Base-by-base conservation (phyloP, 352 stramenopile species). In the Blastocystis sp. region DNA sequence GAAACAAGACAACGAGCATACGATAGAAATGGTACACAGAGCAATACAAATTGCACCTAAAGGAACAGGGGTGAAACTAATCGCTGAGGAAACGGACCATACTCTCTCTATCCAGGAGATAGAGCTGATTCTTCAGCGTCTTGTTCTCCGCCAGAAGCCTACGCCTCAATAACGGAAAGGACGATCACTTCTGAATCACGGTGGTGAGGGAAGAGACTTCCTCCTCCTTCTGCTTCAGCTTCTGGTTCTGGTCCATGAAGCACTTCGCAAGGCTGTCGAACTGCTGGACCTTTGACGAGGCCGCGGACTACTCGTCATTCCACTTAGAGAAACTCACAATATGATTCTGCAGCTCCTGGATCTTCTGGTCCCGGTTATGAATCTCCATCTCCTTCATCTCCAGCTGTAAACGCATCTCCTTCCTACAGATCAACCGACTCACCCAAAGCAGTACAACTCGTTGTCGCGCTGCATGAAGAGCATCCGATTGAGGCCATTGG, bases 171-270 rank as follows among this genome's bases (percentile, higher is more conserved):
- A 14, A 3, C 45, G 2, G 14, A 3, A 38, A 19, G 11, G 10
- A 84, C 6, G 10, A 17, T 19, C 34, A 84, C 74, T 52, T 84
- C 52, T 84, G 74, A 69, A 84, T 45, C 2, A 84, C 74, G 45
- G 74, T 84, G 9, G 74, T 70, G 19, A 84, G 24, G 11, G 54
- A 68, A 9, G 48, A 69, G 4, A 84, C 34, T 70, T 84, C 74
- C n/a, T 84, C 74, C 38, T 84, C 74, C 48, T 84, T 84, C 52
- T 54, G 38, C 48, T 84, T 84, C 28, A 84, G 60, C 24, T 70
- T 84, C 48, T 19, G 19, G 52, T 84, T 84, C 54, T 84, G 74
- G 43, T 84, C 74, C 74, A 84, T 68, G 34, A 84, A 84, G 38
- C 34, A 42, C 48, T 69, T 84, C 48, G 57, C 74, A 19, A 84